A percentile compares a stretch with the other conserved stretches of the same genome.
These are phyloP conservation scores for Umbelopsis vinacea DNA, from an alignment of 192 early-diverging fungal genomes.

Conservation along the genomic window DNA sequence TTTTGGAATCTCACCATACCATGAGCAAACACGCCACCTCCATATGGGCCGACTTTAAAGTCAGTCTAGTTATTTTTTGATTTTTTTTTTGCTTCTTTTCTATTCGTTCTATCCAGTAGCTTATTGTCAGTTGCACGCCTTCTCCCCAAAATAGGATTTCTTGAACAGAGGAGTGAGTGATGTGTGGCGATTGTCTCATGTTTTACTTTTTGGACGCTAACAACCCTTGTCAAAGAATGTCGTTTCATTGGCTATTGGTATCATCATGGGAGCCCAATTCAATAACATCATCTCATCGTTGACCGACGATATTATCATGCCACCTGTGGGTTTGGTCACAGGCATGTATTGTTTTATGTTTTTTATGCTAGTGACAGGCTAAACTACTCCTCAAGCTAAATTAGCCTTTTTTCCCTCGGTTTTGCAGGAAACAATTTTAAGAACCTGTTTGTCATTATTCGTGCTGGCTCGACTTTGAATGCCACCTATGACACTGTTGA, in stretches of 20 bases:
- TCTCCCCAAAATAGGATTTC: slow-evolving; percentile 11
- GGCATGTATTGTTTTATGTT: slow-evolving; percentile 55
- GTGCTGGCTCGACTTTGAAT: neutral
- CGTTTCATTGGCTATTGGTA: slow-evolving; percentile 68
- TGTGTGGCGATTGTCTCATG: neutral
- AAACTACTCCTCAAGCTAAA: slow-evolving; percentile 22
- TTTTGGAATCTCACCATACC: neutral
- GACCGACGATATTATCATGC: slow-evolving; percentile 56
- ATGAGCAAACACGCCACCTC: neutral
- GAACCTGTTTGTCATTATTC: slow-evolving; percentile 29
- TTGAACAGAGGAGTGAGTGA: slow-evolving; percentile 18
- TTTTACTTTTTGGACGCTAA: neutral
- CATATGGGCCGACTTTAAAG: slow-evolving; percentile 24
- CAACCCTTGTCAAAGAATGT: slow-evolving; percentile 49
- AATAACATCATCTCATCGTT: slow-evolving; percentile 44
- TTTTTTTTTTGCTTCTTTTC: neutral
- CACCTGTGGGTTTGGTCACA: slow-evolving; percentile 62
- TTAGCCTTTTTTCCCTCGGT: slow-evolving; percentile 36
- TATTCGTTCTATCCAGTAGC: neutral
- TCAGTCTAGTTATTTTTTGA: neutral
- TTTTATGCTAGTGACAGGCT: neutral
- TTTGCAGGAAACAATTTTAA: slow-evolving; percentile 38
- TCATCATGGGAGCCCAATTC: slow-evolving; percentile 67
- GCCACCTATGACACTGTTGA: slow-evolving; percentile 24
- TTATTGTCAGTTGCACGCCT: neutral